Evolutionary conservation across 495 filamentous ascomycete species (phyloP).

Genomic region (Trichocladium uniseriatum): DNA sequence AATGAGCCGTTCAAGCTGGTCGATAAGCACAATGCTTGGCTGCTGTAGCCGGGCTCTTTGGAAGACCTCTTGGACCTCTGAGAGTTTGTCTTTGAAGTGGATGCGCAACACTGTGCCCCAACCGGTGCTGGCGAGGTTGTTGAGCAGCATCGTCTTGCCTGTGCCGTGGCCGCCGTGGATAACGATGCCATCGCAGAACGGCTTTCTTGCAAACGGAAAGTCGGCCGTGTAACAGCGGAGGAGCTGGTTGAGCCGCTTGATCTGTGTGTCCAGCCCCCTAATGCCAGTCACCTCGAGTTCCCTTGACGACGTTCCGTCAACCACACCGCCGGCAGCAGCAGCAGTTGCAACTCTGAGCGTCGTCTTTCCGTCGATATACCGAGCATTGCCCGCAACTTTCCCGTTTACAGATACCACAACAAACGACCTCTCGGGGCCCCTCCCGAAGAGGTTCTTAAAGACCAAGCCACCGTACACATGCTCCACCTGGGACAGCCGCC

Average conservation of each 20-base stretch:
- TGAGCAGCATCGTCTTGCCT: conserved; percentile 65
- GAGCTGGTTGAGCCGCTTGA: conserved; percentile 56
- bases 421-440: conserved; percentile 40
- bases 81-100: conserved; percentile 44
- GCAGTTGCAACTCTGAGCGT: conserved; percentile 27
- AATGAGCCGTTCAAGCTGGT: conserved; percentile 68
- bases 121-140: conserved; percentile 53
- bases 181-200: conserved; percentile 49
- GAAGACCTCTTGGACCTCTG: conserved; percentile 60
- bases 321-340: conserved; percentile 1
- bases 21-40: conserved; percentile 76
- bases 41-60: conserved; percentile 58
- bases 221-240: conserved; percentile 46
- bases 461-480: conserved; percentile 40
- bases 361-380: conserved; percentile 30
- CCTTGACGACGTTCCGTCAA: conserved; percentile 4
- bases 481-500: conserved; percentile 33
- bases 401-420: conserved; percentile 39
- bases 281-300: conserved; percentile 41
- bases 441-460: conserved; percentile 37
- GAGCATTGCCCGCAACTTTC: conserved; percentile 27
- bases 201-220: conserved; percentile 22
- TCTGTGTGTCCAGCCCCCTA: conserved; percentile 54
- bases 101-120: conserved; percentile 62
- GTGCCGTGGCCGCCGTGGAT: conserved; percentile 78